Evolutionary conservation across 345 rosid species (phyloP).

Genomic region (Physaria fendleri): DNA sequence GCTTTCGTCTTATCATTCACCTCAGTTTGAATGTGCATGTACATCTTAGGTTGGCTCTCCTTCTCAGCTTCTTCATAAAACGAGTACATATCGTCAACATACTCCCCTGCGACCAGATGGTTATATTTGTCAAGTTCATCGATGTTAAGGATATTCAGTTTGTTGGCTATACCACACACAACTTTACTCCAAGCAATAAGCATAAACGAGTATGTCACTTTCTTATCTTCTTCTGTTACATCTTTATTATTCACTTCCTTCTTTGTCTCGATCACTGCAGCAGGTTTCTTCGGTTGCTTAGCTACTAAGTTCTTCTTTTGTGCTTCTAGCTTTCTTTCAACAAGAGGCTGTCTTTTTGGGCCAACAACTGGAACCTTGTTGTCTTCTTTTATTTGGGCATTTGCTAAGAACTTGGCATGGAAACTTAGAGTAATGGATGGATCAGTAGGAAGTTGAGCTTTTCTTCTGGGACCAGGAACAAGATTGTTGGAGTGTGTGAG

Average conservation of each 20-base stretch:
- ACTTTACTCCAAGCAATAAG: slow-evolving; percentile 91
- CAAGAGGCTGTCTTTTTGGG: slow-evolving; percentile 17
- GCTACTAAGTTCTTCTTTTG: slow-evolving; percentile 18
- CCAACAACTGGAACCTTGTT: slow-evolving; percentile 19
- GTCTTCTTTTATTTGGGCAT: slow-evolving; percentile 24
- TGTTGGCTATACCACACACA: slow-evolving; percentile 54
- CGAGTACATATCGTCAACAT: slow-evolving; percentile 80
- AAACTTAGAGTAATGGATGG: slow-evolving; percentile 26
- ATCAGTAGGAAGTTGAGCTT: slow-evolving; percentile 27
- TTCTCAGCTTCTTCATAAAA: slow-evolving; percentile 66
- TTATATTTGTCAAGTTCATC: slow-evolving; percentile 59
- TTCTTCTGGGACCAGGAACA: slow-evolving; percentile 45
- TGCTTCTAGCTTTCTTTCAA: slow-evolving; percentile 16
- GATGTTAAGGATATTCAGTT: slow-evolving; percentile 42
- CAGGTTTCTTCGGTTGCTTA: slow-evolving; percentile 18
- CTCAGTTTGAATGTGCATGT: slow-evolving; percentile 66
- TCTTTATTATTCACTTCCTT: background rate
- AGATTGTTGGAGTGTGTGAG: slow-evolving; percentile 59
- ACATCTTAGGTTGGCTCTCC: slow-evolving; percentile 50
- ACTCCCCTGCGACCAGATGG: slow-evolving; percentile 75
- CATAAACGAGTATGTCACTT: slow-evolving; percentile 51
- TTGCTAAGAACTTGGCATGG: slow-evolving; percentile 27
- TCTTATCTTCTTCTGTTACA: slow-evolving; percentile 40
- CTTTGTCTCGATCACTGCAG: background rate
- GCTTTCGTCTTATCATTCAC: slow-evolving; percentile 79